These are phyloP conservation scores for Mrakia hoshinonis DNA, from an alignment of 768 basidiomycete species.

Conservation along the genomic window DNA sequence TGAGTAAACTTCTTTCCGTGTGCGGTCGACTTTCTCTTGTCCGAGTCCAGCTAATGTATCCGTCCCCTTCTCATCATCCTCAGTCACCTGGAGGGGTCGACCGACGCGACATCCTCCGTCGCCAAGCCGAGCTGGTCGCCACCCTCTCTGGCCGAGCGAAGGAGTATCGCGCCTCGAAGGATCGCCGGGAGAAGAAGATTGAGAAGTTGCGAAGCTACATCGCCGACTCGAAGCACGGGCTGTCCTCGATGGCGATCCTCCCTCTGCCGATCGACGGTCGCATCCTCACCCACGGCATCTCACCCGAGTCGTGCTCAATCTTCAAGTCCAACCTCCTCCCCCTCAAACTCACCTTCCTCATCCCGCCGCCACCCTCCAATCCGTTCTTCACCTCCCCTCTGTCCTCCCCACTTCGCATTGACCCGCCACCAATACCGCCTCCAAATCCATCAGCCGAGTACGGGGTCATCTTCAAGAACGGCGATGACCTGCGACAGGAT, in stretches of 20 bases:
- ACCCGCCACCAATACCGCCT: background rate
- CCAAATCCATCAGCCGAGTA: conserved; percentile 54
- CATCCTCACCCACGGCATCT: conserved; percentile 73
- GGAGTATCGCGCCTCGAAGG: conserved; percentile 81
- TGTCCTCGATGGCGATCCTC: conserved; percentile 65
- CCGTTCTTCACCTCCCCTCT: background rate
- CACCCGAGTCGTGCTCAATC: conserved; percentile 82
- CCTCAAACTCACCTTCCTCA: conserved; percentile 75
- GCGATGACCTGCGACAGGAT: conserved; percentile 96
- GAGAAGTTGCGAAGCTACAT: conserved; percentile 83
- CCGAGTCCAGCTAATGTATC: background rate
- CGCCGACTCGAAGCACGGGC: conserved; percentile 72
- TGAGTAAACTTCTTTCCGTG: conserved; percentile 36
- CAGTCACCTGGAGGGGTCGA: conserved; percentile 55
- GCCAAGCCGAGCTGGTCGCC: conserved; percentile 83
- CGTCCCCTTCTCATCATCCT: no score
- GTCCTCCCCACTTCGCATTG: background rate
- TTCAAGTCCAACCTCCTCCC: conserved; percentile 97
- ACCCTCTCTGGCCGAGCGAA: conserved; percentile 75
- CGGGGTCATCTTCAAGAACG: conserved; percentile 96
- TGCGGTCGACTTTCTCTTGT: background rate
- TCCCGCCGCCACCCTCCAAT: conserved; percentile 4
- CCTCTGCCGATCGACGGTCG: conserved; percentile 87
- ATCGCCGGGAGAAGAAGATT: conserved; percentile 92
- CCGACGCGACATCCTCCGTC: conserved; percentile 75